Conservation (phyloP, 192 early-diverging fungal species). For the Rhizophagus clarus region DNA sequence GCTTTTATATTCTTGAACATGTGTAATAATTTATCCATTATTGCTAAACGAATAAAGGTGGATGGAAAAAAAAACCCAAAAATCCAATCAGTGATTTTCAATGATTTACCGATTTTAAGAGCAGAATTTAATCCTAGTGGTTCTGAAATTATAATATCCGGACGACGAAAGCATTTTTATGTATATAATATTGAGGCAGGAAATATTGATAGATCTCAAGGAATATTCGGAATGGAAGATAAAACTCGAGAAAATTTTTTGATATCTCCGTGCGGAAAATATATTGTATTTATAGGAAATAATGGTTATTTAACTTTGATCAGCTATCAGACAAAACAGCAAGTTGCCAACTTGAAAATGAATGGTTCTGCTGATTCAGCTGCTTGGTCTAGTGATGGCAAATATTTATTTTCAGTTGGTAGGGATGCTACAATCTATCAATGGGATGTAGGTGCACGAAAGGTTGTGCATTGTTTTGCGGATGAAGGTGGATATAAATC, state of each 20-base stretch:
- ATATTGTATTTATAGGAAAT: slow-evolving; percentile 77
- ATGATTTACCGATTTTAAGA: slow-evolving; percentile 82
- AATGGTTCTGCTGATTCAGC: slow-evolving; percentile 75
- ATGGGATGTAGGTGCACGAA: slow-evolving; percentile 79
- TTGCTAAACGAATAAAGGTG: slow-evolving; percentile 46
- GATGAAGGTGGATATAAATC: slow-evolving; percentile 85
- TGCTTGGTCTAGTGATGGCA: slow-evolving; percentile 80
- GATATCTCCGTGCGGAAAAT: slow-evolving; percentile 69
- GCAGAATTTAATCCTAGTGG: slow-evolving; percentile 81
- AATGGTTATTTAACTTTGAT: slow-evolving; percentile 86
- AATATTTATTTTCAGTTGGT: slow-evolving; percentile 76
- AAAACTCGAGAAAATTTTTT: slow-evolving; percentile 71
- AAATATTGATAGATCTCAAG: slow-evolving; percentile 63
- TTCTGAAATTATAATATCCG: slow-evolving; percentile 71
- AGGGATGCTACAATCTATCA: slow-evolving; percentile 86
- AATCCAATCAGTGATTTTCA: slow-evolving; percentile 85
- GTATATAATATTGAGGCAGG: slow-evolving; percentile 82
- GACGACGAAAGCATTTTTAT: slow-evolving; percentile 83
- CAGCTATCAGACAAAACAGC: slow-evolving; percentile 78
- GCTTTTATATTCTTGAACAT: neutral
- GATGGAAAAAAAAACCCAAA: slow-evolving; percentile 94
- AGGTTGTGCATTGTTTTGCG: slow-evolving; percentile 75
- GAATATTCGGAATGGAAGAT: slow-evolving; percentile 78
- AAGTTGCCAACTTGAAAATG: slow-evolving; percentile 88
- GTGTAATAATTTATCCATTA: slow-evolving; percentile 12